A percentile compares a stretch with the other conserved stretches of the same genome.
phyloP scores from a whole-genome alignment of 2,329 filamentous ascomycete species.

The Alternaria brassicae region DNA sequence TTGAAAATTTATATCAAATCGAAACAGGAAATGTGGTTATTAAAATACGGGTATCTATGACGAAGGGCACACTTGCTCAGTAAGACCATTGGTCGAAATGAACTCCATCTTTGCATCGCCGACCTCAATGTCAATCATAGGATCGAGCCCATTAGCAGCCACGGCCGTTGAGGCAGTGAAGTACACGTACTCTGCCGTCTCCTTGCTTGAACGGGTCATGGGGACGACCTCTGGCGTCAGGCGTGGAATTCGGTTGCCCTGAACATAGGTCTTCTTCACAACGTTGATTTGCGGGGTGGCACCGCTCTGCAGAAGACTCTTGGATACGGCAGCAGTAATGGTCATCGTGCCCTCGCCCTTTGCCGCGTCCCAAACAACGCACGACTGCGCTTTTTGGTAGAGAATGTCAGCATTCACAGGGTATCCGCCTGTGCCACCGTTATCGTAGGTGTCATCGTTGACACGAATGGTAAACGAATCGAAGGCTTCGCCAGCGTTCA shows the following conservation, averaged over 20 bases:
- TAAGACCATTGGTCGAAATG: background rate
- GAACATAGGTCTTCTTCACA: background rate
- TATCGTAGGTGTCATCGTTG: conserved; percentile 11
- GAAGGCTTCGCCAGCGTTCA: conserved; percentile 5
- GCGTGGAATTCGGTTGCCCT: conserved; percentile 5
- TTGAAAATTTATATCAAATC: too few species aligned
- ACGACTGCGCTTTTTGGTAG: conserved; percentile 10
- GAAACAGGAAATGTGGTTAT: too few species aligned
- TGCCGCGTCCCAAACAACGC: background rate
- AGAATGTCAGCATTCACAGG: conserved; percentile 12
- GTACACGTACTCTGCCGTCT: conserved; percentile 12
- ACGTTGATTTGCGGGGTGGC: conserved; percentile 2
- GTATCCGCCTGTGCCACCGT: conserved; percentile 15
- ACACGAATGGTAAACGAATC: conserved; percentile 16
- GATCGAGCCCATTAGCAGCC: background rate
- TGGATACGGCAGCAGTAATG: conserved; percentile 8
- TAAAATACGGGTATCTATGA: background rate
- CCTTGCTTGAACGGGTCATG: background rate
- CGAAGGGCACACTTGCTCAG: background rate
- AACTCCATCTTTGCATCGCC: conserved; percentile 6
- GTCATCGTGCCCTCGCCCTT: conserved; percentile 2
- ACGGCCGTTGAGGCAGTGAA: background rate
- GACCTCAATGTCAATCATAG: conserved; percentile 9
- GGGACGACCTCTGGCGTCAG: background rate
- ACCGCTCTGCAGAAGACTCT: background rate